Conservation (phyloP, 345 rosid species). For the Gossypium stocksii region DNA sequence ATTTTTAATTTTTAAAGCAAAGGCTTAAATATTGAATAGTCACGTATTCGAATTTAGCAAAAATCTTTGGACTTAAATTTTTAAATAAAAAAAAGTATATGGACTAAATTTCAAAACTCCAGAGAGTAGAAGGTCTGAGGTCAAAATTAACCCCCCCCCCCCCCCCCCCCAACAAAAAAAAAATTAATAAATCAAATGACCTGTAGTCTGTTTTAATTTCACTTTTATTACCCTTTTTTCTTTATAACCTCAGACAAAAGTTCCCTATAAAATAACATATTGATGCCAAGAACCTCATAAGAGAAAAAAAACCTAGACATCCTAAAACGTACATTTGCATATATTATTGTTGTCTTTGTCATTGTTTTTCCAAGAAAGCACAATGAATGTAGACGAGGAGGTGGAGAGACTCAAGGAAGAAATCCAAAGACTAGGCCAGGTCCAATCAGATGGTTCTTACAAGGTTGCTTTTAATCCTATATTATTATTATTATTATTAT, state of each 20-base stretch:
- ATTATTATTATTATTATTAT: too few relatives aligned
- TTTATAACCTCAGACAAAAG: too few relatives aligned
- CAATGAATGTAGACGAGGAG: slow-evolving; percentile 92
- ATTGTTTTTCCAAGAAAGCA: slow-evolving; percentile 4
- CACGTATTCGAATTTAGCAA: too few relatives aligned
- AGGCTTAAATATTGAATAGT: too few relatives aligned
- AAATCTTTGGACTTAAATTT: too few relatives aligned
- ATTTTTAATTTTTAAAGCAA: too few relatives aligned
- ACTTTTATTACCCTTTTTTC: background rate
- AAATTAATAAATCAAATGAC: too few relatives aligned
- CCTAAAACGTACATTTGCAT: background rate
- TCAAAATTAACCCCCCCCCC: too few relatives aligned
- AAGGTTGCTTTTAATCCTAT: slow-evolving; percentile 33
- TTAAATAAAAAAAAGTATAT: too few relatives aligned
- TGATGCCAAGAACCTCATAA: background rate
- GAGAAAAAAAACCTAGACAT: background rate
- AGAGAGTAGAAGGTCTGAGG: too few relatives aligned
- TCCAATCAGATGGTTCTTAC: slow-evolving; percentile 84
- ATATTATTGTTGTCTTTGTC: background rate
- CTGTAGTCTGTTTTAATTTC: background rate
- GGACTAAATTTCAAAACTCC: too few relatives aligned
- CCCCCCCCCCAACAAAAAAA: too few relatives aligned
- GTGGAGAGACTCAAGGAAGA: slow-evolving; percentile 75
- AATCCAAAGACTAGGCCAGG: slow-evolving; percentile 72
- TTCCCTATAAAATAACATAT: background rate